phyloP scores from a whole-genome alignment of 1,284 basidiomycete genomes.

The Crepidotus sp. region DNA sequence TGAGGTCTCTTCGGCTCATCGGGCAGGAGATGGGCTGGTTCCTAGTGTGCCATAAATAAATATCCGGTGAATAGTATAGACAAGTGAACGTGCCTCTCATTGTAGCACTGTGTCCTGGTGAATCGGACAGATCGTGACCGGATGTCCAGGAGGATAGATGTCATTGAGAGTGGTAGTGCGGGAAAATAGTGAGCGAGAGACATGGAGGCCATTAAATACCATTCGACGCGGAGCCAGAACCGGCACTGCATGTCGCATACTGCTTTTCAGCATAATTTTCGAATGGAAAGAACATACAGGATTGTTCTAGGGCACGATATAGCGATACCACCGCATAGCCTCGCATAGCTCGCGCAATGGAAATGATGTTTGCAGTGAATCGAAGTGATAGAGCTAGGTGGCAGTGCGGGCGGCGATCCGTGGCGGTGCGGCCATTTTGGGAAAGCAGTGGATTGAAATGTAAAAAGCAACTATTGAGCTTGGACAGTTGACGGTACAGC shows the following conservation, averaged over 20 bases:
- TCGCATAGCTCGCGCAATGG: too few relatives aligned
- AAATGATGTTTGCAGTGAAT: neutral
- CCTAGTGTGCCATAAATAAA: neutral
- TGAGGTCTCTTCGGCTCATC: constrained; percentile 2
- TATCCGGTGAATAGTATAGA: neutral
- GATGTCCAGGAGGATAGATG: too few relatives aligned
- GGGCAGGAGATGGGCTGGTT: constrained; percentile 11
- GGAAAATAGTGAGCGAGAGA: neutral
- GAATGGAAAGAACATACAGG: too few relatives aligned
- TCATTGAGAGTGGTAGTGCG: neutral
- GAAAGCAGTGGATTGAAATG: too few relatives aligned
- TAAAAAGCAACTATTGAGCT: too few relatives aligned
- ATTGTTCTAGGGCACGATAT: neutral
- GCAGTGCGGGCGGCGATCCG: neutral
- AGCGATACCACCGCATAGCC: constrained; percentile 3
- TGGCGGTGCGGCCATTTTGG: too few relatives aligned
- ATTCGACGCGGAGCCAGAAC: too few relatives aligned
- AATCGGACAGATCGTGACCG: neutral
- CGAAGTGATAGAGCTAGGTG: too few relatives aligned
- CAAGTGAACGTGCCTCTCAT: constrained; percentile 1
- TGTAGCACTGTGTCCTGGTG: constrained; percentile 10
- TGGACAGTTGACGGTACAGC: too few relatives aligned
- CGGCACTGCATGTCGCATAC: neutral
- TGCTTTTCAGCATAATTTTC: too few relatives aligned
- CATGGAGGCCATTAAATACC: neutral